Evolutionary conservation across 139 green algal species (phyloP), one percentile per base, ranked within the genome.

Genomic region (Klebsormidium nitens): DNA sequence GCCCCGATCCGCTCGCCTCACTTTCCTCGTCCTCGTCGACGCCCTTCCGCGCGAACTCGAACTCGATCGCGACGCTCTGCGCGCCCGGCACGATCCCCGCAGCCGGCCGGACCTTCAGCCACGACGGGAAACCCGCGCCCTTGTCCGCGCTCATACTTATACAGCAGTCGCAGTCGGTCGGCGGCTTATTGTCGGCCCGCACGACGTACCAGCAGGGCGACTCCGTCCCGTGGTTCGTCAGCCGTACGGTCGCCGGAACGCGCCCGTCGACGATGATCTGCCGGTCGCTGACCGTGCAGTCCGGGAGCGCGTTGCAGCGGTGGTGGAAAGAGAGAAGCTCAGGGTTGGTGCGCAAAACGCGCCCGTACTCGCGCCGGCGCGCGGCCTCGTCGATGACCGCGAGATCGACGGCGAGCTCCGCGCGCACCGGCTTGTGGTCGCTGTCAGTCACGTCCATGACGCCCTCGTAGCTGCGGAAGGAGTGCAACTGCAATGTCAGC

Each of bases 351-450:
- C 42, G 14, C 42, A 50, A 8, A 14, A n/a, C n/a, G n/a, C n/a
- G n/a, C 4, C 62, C 62, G 17, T 70, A 70, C 3, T 47, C 36
- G 17, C 14, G 5, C 32, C 66, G 66, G 5, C 50, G 28, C 8
- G 35, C 55, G 34, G 55, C 39, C n/a, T 80, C 70, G 11, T 79
- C 8, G 2, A 65, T 50, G 29, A 47, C 19, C 17, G 39, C 57
- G 39, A 91, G 66, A 23, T 70, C 19, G 56, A 88, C 40, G 2
- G 75, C 44, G 60, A 95, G 74, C 49, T 71, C 2, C 1, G 81
- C 78, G 60, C 76, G 82, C 36, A 96, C 90, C 5, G 92, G 91
- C 82, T 93, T 95, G 86, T 96, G 91, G 82, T 97, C 92, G 1
- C 79, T 91, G 47, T 95, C 91, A n/a, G 71, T 75, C 6, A 95